Conservation (phyloP, 345 rosid species). For the Corchorus capsularis region DNA sequence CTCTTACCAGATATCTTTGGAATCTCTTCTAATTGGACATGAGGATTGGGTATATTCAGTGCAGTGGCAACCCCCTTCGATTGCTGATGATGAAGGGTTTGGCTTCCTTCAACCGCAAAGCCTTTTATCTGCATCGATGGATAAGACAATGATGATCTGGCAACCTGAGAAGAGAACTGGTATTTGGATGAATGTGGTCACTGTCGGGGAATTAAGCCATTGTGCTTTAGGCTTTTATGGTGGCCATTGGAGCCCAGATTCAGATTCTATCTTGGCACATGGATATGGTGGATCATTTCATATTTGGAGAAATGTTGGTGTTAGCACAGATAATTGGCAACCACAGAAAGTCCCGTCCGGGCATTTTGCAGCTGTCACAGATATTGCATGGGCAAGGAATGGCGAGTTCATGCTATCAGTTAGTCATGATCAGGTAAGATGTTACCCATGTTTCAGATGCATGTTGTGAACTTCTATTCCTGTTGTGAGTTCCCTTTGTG, state of each 20-base stretch:
- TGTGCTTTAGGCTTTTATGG: slow-evolving; percentile 98
- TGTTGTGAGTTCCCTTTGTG: not conserved
- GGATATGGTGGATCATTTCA: slow-evolving; percentile 95
- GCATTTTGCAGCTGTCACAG: slow-evolving; percentile 82
- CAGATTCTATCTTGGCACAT: slow-evolving; percentile 75
- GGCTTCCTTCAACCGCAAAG: slow-evolving; percentile 64
- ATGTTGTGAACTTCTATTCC: not conserved
- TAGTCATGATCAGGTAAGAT: slow-evolving; percentile 88
- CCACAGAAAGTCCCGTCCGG: slow-evolving; percentile 90
- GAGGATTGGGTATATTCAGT: slow-evolving; percentile 99
- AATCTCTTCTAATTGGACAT: slow-evolving; percentile 92
- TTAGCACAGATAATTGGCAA: slow-evolving; percentile 72
- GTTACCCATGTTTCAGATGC: not conserved
- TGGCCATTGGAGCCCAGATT: slow-evolving; percentile 87
- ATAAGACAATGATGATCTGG: slow-evolving; percentile 99
- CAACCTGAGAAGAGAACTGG: slow-evolving; percentile 84
- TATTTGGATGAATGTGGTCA: slow-evolving; percentile 96
- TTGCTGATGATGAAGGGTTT: slow-evolving; percentile 29
- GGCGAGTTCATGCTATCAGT: slow-evolving; percentile 82
- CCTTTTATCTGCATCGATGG: slow-evolving; percentile 93
- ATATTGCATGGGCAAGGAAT: slow-evolving; percentile 75
- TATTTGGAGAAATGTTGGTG: slow-evolving; percentile 78
- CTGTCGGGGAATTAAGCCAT: slow-evolving; percentile 94
- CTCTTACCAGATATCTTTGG: slow-evolving; percentile 87
- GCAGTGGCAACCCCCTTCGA: slow-evolving; percentile 83